Conservation (phyloP, 192 early-diverging fungal species). For the Gaertneriomyces semiglobifer region DNA sequence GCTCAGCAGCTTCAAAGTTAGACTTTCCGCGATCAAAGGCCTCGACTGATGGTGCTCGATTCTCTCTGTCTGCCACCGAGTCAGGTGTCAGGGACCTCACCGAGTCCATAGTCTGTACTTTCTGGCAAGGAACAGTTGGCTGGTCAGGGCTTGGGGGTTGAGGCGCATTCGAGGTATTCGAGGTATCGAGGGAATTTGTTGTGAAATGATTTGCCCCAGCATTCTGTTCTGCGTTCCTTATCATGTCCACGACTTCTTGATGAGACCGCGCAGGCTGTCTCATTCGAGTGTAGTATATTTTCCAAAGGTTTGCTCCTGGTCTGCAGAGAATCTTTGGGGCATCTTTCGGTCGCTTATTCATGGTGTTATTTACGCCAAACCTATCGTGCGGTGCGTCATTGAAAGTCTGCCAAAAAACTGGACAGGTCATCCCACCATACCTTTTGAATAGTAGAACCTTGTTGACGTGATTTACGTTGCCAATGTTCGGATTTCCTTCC, state of each 20-base stretch:
- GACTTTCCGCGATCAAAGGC: too few species aligned
- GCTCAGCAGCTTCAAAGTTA: too few species aligned
- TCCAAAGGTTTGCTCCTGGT: slow-evolving; percentile 10
- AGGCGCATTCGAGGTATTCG: too few species aligned
- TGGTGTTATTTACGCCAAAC: slow-evolving; percentile 19
- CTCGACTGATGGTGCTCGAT: too few species aligned
- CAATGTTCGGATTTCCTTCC: not conserved
- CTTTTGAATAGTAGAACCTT: slow-evolving; percentile 19
- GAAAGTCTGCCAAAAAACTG: not conserved
- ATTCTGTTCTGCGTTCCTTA: too few species aligned
- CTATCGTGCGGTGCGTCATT: not conserved
- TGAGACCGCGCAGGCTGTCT: not conserved
- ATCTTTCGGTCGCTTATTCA: slow-evolving; percentile 15
- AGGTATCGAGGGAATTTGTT: too few species aligned
- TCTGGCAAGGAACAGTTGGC: too few species aligned
- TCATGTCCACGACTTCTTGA: not conserved
- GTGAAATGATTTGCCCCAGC: too few species aligned
- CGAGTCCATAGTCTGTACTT: too few species aligned
- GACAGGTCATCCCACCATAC: not conserved
- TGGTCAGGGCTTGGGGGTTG: too few species aligned
- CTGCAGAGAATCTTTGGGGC: slow-evolving; percentile 15
- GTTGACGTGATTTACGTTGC: slow-evolving; percentile 9
- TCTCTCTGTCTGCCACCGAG: too few species aligned
- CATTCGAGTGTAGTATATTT: slow-evolving; percentile 14
- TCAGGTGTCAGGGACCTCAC: too few species aligned